Evolutionary conservation across 805 yeast species (phyloP), one percentile per base, ranked within the genome.

Genomic region (Candida vaughaniae): DNA sequence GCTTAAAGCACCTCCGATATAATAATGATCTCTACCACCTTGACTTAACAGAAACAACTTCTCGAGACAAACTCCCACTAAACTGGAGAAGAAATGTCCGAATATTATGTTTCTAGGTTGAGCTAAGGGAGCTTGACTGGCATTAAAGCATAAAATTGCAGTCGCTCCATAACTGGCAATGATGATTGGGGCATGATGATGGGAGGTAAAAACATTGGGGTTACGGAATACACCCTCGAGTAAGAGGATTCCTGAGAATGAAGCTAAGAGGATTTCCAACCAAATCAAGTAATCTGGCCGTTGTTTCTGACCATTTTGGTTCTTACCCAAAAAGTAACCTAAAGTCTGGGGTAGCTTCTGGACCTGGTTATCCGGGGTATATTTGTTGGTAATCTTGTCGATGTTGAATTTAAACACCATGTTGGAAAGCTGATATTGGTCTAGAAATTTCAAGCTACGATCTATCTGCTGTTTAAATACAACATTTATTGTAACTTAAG

Each of bases 131-230:
- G 74, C 72, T 15, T 54, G 67, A n/a, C 63, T 58, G 1, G 76
- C 72, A 49, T 80, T 80, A 56, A 73, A 81, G 28, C 76, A 59
- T 9, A 81, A 59, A 23, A 81, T 72, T 1, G 85, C 82, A 2
- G 80, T 62, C 0, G 88, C 88, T 0, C 82, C 87, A 45, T 76
- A 76, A 44, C 72, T 61, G 3, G 80, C 81, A 26, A 76, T 59
- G n/a, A 77, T 63, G 8, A 64, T 49, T 3, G 80, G 80, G 0
- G 75, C 71, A 49, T 68, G 61, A 47, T 67, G 64, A 41, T 65
- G 69, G 15, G 43, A 31, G 3, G 57, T 48, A 45, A 75, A 74
- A 0, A 63, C 71, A 0, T 64, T 60, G 34, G 58, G 58, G 33
- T 53, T 51, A 42, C 53, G 58, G 49, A 75, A 76, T 0, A 76